A percentile compares a stretch with the other conserved stretches of the same genome.
These are phyloP conservation scores for Pleomassaria siparia DNA, from an alignment of 2,329 filamentous ascomycete species.

Conservation along the genomic window DNA sequence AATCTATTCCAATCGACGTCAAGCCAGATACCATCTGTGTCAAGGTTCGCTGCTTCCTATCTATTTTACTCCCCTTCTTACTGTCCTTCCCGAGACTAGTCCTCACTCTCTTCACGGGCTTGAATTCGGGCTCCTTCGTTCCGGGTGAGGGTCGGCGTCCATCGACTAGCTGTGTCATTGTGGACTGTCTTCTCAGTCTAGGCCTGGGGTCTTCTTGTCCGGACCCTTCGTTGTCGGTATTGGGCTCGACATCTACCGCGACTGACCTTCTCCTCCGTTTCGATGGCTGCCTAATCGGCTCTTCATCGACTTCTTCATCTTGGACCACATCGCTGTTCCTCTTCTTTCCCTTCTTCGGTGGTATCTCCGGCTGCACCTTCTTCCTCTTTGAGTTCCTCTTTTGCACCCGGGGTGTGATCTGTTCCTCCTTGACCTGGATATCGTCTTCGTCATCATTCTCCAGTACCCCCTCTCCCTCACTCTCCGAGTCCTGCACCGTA, in stretches of 20 bases:
- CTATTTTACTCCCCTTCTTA: slow-evolving; percentile 14
- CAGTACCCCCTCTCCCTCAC: slow-evolving; percentile 12
- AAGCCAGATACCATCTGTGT: slow-evolving; percentile 39
- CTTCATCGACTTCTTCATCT: slow-evolving; percentile 4
- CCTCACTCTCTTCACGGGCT: slow-evolving; percentile 21
- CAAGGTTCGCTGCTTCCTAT: slow-evolving; percentile 32
- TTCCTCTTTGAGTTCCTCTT: background rate
- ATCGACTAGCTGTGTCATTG: slow-evolving; percentile 38
- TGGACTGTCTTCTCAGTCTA: slow-evolving; percentile 32
- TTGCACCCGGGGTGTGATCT: background rate
- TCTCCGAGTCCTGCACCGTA: slow-evolving; percentile 12
- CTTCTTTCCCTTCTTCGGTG: slow-evolving; percentile 6
- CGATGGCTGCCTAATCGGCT: background rate
- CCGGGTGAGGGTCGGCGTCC: slow-evolving; percentile 24
- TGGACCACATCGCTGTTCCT: slow-evolving; percentile 4
- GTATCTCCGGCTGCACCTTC: background rate
- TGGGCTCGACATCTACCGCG: slow-evolving; percentile 5
- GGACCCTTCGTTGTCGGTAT: slow-evolving; percentile 8
- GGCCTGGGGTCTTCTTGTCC: slow-evolving; percentile 5
- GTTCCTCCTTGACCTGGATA: slow-evolving; percentile 5
- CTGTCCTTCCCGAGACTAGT: slow-evolving; percentile 21
- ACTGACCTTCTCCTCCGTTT: slow-evolving; percentile 24
- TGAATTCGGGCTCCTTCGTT: slow-evolving; percentile 26
- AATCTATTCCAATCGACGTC: slow-evolving; percentile 14
- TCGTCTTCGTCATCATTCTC: slow-evolving; percentile 11